Conservation (phyloP, 2,329 filamentous ascomycete genomes). For the Spiromastix sp. region DNA sequence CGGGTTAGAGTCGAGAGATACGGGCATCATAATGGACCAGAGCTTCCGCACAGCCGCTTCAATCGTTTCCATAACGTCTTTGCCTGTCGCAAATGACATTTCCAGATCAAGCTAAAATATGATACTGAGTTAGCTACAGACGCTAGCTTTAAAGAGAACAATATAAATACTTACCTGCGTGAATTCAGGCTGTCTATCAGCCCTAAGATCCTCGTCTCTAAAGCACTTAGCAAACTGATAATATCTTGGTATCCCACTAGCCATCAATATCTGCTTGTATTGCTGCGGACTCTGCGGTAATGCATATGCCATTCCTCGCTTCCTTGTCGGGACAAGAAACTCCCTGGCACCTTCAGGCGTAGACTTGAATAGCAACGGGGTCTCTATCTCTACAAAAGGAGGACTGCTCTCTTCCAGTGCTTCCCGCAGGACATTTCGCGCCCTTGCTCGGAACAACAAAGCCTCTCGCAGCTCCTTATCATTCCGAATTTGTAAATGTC, state of each 20-base stretch:
- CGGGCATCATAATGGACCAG: slow-evolving; percentile 41
- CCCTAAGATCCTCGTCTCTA: slow-evolving; percentile 83
- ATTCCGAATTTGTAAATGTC: slow-evolving; percentile 78
- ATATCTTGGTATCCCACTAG: slow-evolving; percentile 70
- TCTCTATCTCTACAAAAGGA: slow-evolving; percentile 70
- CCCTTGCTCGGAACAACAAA: slow-evolving; percentile 57
- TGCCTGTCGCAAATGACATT: slow-evolving; percentile 70
- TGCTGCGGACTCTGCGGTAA: slow-evolving; percentile 94
- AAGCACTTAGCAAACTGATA: slow-evolving; percentile 93
- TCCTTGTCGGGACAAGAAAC: slow-evolving; percentile 82
- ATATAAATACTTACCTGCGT: slow-evolving; percentile 55
- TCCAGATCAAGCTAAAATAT: slow-evolving; percentile 69
- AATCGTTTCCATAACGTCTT: slow-evolving; percentile 55
- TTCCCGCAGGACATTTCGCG: slow-evolving; percentile 43
- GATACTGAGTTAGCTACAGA: slow-evolving; percentile 2
- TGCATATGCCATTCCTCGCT: slow-evolving; percentile 69
- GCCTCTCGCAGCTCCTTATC: slow-evolving; percentile 56
- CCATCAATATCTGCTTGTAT: slow-evolving; percentile 97
- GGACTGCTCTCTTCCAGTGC: slow-evolving; percentile 44
- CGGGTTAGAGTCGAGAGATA: slow-evolving; percentile 30
- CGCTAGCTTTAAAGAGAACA: not conserved
- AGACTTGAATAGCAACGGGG: slow-evolving; percentile 90
- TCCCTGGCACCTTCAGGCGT: slow-evolving; percentile 92
- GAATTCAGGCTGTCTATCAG: slow-evolving; percentile 93
- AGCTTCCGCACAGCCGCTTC: slow-evolving; percentile 44